Evolutionary conservation across 176 grass and related monocot species (phyloP).

Genomic region (Aechmea fasciata): DNA sequence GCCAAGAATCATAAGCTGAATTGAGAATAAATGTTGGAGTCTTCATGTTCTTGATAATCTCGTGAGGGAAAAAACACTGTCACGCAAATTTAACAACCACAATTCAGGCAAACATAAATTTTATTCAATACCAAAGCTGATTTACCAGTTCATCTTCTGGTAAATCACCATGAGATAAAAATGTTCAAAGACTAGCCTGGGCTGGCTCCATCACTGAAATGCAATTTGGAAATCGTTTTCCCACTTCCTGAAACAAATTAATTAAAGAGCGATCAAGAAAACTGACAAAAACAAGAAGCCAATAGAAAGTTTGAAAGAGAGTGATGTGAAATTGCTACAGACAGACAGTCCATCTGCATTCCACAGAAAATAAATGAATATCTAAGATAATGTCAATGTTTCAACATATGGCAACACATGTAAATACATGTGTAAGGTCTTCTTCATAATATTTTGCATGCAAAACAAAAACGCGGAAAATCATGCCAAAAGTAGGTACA

Average conservation of each 20-base stretch:
- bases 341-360: not conserved
- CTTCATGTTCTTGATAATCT: constrained; percentile 54
- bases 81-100: constrained; percentile 4
- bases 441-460: no score
- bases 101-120: constrained; percentile 5
- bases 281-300: not conserved
- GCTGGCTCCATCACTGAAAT: constrained; percentile 16
- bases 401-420: no score
- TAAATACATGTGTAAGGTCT: no score
- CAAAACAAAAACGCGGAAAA: no score
- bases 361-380: not conserved
- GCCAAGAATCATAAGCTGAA: constrained; percentile 72
- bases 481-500: not conserved
- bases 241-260: constrained; percentile 15
- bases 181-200: constrained; percentile 19
- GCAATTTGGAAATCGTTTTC: constrained; percentile 20
- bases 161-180: constrained; percentile 8
- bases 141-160: not conserved
- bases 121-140: not conserved
- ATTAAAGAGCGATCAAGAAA: not conserved
- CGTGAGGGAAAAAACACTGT: constrained; percentile 69
- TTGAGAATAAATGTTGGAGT: constrained; percentile 82
- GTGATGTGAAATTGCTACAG: not conserved
- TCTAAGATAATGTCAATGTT: not conserved
- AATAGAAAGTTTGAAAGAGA: not conserved